Conservation (phyloP, 306 rosid genomes). For the Quercus suber region DNA sequence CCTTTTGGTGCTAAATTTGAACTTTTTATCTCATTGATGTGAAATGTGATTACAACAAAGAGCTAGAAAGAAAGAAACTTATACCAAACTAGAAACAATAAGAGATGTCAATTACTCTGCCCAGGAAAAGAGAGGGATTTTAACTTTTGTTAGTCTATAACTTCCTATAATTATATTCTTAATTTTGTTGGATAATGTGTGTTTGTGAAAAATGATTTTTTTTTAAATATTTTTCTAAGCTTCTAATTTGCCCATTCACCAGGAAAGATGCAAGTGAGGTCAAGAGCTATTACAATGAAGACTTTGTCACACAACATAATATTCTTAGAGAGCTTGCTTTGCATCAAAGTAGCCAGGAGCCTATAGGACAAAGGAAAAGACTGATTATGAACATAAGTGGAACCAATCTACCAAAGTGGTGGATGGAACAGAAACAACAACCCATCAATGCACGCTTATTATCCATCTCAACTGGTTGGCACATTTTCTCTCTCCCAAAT, state of each 20-base stretch:
- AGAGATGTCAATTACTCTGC: not conserved
- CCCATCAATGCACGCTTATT: constrained; percentile 10
- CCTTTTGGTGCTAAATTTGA: no score
- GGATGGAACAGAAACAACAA: constrained; percentile 11
- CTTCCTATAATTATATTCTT: not conserved
- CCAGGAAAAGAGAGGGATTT: not conserved
- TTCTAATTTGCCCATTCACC: not conserved
- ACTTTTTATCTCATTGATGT: not conserved
- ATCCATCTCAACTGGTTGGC: constrained; percentile 38
- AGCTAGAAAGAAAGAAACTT: not conserved
- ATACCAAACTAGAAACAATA: not conserved
- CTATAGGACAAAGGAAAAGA: constrained; percentile 26
- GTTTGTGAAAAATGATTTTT: no score
- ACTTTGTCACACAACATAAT: constrained; percentile 29
- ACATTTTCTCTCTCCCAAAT: not conserved
- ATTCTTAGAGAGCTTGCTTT: constrained; percentile 42
- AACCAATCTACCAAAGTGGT: constrained; percentile 29
- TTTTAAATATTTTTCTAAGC: not conserved
- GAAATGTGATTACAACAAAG: not conserved
- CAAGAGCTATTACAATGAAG: constrained; percentile 25
- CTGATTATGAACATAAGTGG: constrained; percentile 21
- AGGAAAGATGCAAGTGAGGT: constrained; percentile 24
- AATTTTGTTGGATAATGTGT: not conserved
- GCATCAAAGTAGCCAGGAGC: not conserved
- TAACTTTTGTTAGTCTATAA: not conserved